Percentiles rank a stretch among this genome's conserved stretches.
Conservation (phyloP, 768 basidiomycete genomes). For the Kwoniella bestiolae region DNA sequence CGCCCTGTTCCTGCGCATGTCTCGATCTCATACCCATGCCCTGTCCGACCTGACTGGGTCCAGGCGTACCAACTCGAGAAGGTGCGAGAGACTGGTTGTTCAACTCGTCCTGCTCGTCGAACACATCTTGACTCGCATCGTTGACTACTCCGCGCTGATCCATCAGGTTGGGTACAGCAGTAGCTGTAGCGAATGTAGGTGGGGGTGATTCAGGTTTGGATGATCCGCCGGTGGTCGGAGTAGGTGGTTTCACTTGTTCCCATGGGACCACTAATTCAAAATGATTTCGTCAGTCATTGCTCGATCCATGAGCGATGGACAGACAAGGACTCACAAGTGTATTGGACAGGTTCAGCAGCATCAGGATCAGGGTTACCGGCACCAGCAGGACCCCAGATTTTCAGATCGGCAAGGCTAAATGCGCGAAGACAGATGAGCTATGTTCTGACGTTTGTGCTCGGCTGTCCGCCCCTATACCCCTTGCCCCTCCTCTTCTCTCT, state of each 20-base stretch:
- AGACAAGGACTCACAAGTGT: constrained; percentile 61
- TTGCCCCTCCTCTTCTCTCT: no score
- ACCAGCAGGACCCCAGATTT: constrained; percentile 65
- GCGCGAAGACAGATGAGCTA: neutral
- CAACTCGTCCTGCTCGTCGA: constrained; percentile 53
- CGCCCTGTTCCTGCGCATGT: constrained; percentile 21
- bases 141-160: constrained; percentile 64
- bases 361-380: constrained; percentile 56
- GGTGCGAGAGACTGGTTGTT: constrained; percentile 21
- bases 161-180: constrained; percentile 58
- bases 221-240: constrained; percentile 34
- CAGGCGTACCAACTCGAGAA: constrained; percentile 37
- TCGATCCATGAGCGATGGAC: neutral
- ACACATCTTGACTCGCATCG: constrained; percentile 55
- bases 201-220: constrained; percentile 55
- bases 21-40: constrained; percentile 6
- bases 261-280: constrained; percentile 66
- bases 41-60: constrained; percentile 13
- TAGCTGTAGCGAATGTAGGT: constrained; percentile 53
- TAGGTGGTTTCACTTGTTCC: constrained; percentile 62
- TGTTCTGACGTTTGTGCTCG: no score
- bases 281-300: neutral
- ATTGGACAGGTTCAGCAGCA: constrained; percentile 64
- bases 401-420: constrained; percentile 61
- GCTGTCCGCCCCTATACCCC: neutral